Conservation (phyloP, 495 filamentous ascomycete genomes). For the Jackrogersella minutella region DNA sequence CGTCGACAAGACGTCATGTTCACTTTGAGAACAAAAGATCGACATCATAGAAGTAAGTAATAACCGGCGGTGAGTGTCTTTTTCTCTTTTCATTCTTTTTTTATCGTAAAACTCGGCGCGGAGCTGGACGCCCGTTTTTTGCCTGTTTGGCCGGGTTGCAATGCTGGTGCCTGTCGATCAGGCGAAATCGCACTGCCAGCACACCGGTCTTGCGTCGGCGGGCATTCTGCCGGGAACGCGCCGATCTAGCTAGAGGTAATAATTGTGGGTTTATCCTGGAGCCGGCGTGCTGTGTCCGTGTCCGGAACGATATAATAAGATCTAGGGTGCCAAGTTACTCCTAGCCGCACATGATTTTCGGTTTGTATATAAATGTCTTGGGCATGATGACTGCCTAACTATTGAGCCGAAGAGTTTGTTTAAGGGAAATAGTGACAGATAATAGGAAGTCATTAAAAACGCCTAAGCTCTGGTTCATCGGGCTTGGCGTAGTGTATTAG, state of each 20-base stretch:
- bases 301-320: background rate
- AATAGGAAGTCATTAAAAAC: too few relatives aligned
- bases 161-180: conserved; percentile 10
- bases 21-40: background rate
- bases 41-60: background rate
- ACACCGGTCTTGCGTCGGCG: background rate
- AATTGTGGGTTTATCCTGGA: background rate
- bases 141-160: conserved; percentile 16
- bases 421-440: too few relatives aligned
- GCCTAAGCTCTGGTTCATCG: too few relatives aligned
- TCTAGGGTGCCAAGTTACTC: background rate
- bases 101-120: background rate
- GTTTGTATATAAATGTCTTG: too few relatives aligned
- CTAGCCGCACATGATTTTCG: too few relatives aligned
- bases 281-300: background rate
- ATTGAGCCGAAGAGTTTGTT: too few relatives aligned
- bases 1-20: background rate
- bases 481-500: too few relatives aligned
- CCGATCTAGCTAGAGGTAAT: background rate
- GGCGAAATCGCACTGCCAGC: background rate
- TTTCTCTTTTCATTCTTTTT: background rate
- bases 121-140: conserved; percentile 7
- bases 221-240: conserved; percentile 6
- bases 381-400: too few relatives aligned
- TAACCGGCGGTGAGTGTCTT: background rate